Evolutionary conservation across 495 filamentous ascomycete genomes (phyloP), one percentile per base, ranked within the genome.

Genomic region (Cryomyces minteri): DNA sequence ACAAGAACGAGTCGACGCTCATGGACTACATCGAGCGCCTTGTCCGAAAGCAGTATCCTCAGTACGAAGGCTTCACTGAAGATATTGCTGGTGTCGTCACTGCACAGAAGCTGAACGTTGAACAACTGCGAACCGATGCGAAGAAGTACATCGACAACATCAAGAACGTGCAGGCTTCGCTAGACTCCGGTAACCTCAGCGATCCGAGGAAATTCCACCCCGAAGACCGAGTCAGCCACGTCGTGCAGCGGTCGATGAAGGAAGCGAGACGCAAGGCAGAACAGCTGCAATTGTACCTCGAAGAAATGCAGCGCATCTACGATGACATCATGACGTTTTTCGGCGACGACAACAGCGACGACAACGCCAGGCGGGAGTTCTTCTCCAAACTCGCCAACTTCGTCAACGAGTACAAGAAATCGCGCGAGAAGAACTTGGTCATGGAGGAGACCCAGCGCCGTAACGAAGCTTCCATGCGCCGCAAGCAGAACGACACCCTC

Each of bases 191-290:
- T 48, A 98, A 95, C 59, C 70, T 98, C 44, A 93, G 84, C 54
- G 90, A 98, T 59, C 77, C 88, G 31, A 94, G 88, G 72, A 93
- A 90, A 54, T 98, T 98, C 68, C 90, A 98, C 55, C 90, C 90
- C 5, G 84, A 95, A 60, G 90, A 98, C 60, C 82, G 92, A 37
- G 87, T 95, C 42, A 79, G 80, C 53, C 83, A 93, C 60, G 72
- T 96, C 14, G 85, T 94, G 40, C 84, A 92, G 60, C 73, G 88
- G 32, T 82, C 74, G 48, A 94, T 98, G 86, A 95, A 94, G 62
- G 92, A 98, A 52, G 92, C 90, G 34, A 67, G 90, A 49, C 72
- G 88, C 54, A 98, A 98, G 70, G 86, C 90, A 9, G 90, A 94
- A 61, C 92, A 95, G 67, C 78, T 98, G 77, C 72, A 85, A 55